Conservation (phyloP, 2,329 filamentous ascomycete species). For the Hymenoscyphus salicellus region DNA sequence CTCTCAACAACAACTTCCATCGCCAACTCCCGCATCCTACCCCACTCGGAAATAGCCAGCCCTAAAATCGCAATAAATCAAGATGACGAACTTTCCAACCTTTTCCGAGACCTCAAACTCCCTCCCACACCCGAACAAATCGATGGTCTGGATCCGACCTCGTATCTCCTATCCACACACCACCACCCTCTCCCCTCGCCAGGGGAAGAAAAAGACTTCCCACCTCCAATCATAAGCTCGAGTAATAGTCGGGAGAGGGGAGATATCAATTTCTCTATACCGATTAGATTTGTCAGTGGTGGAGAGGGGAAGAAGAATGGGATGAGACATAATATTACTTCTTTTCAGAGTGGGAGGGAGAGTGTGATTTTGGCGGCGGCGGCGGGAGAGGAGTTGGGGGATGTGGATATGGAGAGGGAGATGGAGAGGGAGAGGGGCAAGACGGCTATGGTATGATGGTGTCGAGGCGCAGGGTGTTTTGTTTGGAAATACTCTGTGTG, state of each 20-base stretch:
- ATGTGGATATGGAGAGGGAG: background rate
- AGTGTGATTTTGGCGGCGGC: background rate
- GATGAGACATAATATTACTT: slow-evolving; percentile 3
- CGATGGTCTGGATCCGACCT: slow-evolving; percentile 12
- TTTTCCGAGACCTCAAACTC: slow-evolving; percentile 19
- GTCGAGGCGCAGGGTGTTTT: slow-evolving; percentile 6
- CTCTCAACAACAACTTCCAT: background rate
- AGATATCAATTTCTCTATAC: slow-evolving; percentile 4
- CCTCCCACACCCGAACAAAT: slow-evolving; percentile 24
- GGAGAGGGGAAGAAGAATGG: background rate
- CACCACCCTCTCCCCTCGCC: background rate
- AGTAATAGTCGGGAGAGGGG: background rate
- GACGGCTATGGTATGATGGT: slow-evolving; percentile 11
- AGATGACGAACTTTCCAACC: slow-evolving; percentile 18
- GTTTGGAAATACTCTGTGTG: slow-evolving; percentile 2
- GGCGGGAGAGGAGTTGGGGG: background rate
- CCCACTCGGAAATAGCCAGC: background rate
- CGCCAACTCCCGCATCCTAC: background rate
- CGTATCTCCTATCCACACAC: background rate
- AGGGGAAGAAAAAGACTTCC: slow-evolving; percentile 1
- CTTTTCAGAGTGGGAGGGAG: background rate
- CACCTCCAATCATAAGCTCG: background rate
- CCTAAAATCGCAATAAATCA: background rate
- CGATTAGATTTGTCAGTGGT: slow-evolving; percentile 3
- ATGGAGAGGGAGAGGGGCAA: slow-evolving; percentile 4